Evolutionary conservation across 2,329 filamentous ascomycete species (phyloP).

Genomic region (Chalara sp.): DNA sequence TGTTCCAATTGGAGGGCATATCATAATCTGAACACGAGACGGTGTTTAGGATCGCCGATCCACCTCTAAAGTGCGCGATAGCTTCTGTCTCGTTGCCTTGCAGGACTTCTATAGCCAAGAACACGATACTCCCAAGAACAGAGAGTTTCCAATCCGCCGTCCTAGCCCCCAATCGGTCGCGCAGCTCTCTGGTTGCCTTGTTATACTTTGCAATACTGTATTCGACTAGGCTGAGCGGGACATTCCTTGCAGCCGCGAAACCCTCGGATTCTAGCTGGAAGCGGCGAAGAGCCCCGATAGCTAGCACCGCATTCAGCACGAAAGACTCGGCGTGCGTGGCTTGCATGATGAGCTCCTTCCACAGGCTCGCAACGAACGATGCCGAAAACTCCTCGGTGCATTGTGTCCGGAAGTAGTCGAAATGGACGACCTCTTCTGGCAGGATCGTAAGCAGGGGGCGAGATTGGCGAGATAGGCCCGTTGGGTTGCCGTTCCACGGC

Average conservation of each 20-base stretch:
- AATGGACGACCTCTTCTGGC: conserved; percentile 4
- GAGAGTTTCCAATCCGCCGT: conserved; percentile 4
- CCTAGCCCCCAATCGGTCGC: not conserved
- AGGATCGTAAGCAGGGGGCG: too few relatives aligned
- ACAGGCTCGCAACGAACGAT: conserved; percentile 3
- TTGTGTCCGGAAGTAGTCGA: conserved; percentile 7
- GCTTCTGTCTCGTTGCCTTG: too few relatives aligned
- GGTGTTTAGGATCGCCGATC: too few relatives aligned
- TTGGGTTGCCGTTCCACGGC: too few relatives aligned
- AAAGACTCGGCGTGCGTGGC: conserved; percentile 6
- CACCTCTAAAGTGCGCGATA: too few relatives aligned
- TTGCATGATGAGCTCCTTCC: conserved; percentile 6
- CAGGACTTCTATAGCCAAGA: conserved; percentile 9
- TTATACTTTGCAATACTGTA: conserved; percentile 18
- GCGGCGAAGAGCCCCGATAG: conserved; percentile 9
- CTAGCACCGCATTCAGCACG: conserved; percentile 6
- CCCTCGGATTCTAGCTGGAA: conserved; percentile 24
- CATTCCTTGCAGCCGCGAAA: too few relatives aligned
- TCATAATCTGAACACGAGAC: too few relatives aligned
- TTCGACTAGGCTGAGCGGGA: too few relatives aligned
- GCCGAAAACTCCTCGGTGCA: conserved; percentile 6
- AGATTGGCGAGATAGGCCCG: too few relatives aligned
- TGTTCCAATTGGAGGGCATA: too few relatives aligned
- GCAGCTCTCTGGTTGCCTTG: conserved; percentile 13
- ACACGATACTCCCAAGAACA: conserved; percentile 8